Evolutionary conservation across 495 filamentous ascomycete species (phyloP).

Genomic region (Niebla homalea): DNA sequence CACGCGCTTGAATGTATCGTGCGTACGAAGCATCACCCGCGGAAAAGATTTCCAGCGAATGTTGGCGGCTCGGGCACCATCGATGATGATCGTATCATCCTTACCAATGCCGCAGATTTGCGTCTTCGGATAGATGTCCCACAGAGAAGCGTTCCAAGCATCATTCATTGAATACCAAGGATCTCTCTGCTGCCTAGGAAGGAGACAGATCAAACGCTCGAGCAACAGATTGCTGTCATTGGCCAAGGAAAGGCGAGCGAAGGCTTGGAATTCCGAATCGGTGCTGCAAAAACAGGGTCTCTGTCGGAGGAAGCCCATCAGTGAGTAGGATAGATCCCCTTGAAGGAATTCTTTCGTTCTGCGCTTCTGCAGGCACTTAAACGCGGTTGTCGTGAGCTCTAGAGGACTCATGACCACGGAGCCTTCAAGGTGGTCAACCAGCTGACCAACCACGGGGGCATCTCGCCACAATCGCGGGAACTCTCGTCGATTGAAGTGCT

Average conservation of each 20-base stretch:
- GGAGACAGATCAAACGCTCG: constrained; percentile 30
- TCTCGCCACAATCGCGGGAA: constrained; percentile 13
- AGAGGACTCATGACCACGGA: constrained; percentile 22
- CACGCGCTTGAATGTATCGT: constrained; percentile 12
- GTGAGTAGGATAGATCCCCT: constrained; percentile 31
- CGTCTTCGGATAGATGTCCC: constrained; percentile 31
- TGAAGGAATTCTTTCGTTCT: constrained; percentile 10
- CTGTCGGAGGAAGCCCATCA: constrained; percentile 32
- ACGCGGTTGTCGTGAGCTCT: constrained; percentile 14
- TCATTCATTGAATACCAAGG: constrained; percentile 24
- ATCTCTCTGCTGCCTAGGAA: constrained; percentile 15
- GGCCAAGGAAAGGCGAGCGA: constrained; percentile 31
- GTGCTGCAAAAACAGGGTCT: constrained; percentile 22
- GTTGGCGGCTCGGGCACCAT: constrained; percentile 22
- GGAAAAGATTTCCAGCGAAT: constrained; percentile 27
- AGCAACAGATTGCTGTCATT: constrained; percentile 31
- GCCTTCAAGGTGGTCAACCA: constrained; percentile 29
- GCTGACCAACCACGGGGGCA: constrained; percentile 10
- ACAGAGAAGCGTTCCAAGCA: constrained; percentile 23
- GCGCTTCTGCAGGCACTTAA: constrained; percentile 18
- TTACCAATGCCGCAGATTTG: constrained; percentile 28
- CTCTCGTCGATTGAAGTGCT: constrained; percentile 1
- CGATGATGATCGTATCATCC: constrained; percentile 27
- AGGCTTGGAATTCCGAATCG: constrained; percentile 32
- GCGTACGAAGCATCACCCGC: constrained; percentile 7